phyloP scores from a whole-genome alignment of 805 yeast species.

The Monosporozyma servazzii region DNA sequence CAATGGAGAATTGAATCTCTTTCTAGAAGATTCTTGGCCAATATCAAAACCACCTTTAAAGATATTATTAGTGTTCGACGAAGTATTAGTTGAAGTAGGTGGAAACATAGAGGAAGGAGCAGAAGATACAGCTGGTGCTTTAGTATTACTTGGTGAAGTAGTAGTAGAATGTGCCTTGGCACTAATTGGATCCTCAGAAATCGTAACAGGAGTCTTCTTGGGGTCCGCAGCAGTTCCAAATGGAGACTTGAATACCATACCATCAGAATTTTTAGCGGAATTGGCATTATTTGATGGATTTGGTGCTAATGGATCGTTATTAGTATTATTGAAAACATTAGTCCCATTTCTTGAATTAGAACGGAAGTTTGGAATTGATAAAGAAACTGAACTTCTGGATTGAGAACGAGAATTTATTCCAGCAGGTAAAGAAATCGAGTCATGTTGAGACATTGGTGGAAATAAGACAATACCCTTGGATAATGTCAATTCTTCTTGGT shows the following conservation, averaged over 20 bases:
- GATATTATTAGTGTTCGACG: background rate
- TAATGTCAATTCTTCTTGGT: slow-evolving; percentile 31
- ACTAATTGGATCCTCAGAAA: background rate
- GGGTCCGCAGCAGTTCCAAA: background rate
- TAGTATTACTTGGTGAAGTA: background rate
- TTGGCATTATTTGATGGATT: background rate
- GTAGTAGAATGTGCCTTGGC: background rate
- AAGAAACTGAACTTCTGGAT: slow-evolving; percentile 7
- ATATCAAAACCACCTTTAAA: slow-evolving; percentile 4
- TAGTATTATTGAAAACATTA: background rate
- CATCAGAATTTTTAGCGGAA: background rate
- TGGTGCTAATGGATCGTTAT: background rate
- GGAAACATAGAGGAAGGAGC: background rate
- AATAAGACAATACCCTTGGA: slow-evolving; percentile 43
- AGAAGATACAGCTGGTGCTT: background rate
- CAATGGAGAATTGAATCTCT: slow-evolving; percentile 3
- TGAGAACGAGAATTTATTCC: slow-evolving; percentile 35
- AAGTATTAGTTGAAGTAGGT: background rate
- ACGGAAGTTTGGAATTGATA: slow-evolving; percentile 48
- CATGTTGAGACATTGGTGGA: slow-evolving; percentile 11
- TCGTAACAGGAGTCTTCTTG: background rate
- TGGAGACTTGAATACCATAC: background rate
- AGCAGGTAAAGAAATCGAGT: background rate
- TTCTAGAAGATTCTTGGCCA: slow-evolving; percentile 1
- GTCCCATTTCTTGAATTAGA: slow-evolving; percentile 44